Base-by-base conservation (phyloP, 305 asterid species). In the Andrographis paniculata region DNA sequence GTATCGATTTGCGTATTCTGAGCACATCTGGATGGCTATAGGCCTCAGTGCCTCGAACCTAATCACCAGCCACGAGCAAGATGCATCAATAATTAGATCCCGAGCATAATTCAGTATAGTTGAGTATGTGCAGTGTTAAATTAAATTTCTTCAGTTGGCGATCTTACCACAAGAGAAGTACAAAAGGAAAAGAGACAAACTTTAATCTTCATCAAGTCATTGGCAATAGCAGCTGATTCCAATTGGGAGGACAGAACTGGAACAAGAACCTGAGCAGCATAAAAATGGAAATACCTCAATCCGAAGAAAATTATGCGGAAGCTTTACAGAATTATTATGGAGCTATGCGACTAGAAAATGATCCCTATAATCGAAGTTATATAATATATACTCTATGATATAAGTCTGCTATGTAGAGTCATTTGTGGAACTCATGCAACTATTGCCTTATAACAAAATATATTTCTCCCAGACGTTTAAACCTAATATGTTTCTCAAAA, bases 101-200 rank as follows among this genome's bases (percentile, higher is more conserved):
- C 23, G 19, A 23, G 52, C 28, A 31, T n/a, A 48, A 14, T 49
- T 46, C 49, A 14, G 58, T n/a, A n/a, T 45, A 60, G 56, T 59
- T 19, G 36, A 48, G 17, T 17, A 35, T 12, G 39, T 53, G 55
- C 50, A 31, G 30, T 24, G 43, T 11, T 56, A 37, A 15, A 48
- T 17, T 53, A 41, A 53, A 7, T 20, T 17, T 53, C 60, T 56
- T 67, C 27, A 18, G 38, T 18, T 45, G 51, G 59, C 48, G 61
- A 58, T 17, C 57, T 59, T 77, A 84, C 95, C 95, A 81, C 64
- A 57, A 88, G 74, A 65, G 94, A 79, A 7, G 91, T 84, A 55
- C 95, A 85, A 52, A 80, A 47, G 55, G 94, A 67, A 72, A 82
- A 89, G 10, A 85, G 72, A 60, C 93, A 89, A 30, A 75, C 80